Conservation (phyloP, 768 basidiomycete genomes). For the Pseudohyphozyma bogoriensis region DNA sequence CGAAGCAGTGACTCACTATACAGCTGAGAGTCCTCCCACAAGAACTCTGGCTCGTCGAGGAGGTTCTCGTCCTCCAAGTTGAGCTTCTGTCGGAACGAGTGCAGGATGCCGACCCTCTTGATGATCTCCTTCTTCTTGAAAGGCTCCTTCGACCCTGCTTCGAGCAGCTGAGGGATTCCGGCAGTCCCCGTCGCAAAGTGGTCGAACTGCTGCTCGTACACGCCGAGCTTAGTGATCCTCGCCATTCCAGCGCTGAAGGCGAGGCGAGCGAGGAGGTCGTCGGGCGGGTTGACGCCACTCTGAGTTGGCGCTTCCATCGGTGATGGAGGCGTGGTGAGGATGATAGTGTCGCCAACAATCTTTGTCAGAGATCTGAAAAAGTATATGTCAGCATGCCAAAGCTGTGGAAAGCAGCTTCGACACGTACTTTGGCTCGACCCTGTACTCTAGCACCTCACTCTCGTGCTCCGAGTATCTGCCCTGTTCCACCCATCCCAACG, state of each 20-base stretch:
- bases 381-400: not conserved
- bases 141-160: slow-evolving; percentile 27
- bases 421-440: slow-evolving; percentile 14
- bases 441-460: slow-evolving; percentile 31
- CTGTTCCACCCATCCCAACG: slow-evolving; percentile 22
- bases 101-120: slow-evolving; percentile 80
- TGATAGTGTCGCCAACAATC: slow-evolving; percentile 22
- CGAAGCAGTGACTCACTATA: slow-evolving; percentile 49
- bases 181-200: slow-evolving; percentile 26
- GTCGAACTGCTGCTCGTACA: slow-evolving; percentile 33
- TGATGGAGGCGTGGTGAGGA: slow-evolving; percentile 3
- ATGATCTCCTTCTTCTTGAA: slow-evolving; percentile 56
- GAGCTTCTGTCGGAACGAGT: slow-evolving; percentile 82
- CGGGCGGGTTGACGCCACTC: not conserved
- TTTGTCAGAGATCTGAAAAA: slow-evolving; percentile 9
- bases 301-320: not conserved
- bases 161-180: slow-evolving; percentile 18
- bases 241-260: slow-evolving; percentile 31
- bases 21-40: slow-evolving; percentile 86
- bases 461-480: slow-evolving; percentile 27
- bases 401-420: not conserved
- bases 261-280: slow-evolving; percentile 30
- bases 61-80: slow-evolving; percentile 85
- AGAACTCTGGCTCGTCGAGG: slow-evolving; percentile 79
- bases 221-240: slow-evolving; percentile 31